Conservation (phyloP, 2,329 filamentous ascomycete genomes). For the Aspergillus uvarum region DNA sequence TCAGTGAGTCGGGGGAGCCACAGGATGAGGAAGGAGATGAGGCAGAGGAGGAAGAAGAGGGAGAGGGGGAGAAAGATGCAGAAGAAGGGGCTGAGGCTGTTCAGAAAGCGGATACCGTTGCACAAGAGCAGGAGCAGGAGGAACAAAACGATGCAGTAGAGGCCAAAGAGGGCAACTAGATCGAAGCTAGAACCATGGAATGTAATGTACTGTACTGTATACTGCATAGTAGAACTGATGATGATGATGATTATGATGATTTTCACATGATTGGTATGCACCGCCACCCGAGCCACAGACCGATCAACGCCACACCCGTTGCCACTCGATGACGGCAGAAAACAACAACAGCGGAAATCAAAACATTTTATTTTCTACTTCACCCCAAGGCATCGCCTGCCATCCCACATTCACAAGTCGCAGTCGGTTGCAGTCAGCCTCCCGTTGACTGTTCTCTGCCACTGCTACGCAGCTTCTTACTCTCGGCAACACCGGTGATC, state of each 20-base stretch:
- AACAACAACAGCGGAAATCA: conserved; percentile 19
- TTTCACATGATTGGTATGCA: conserved; percentile 2
- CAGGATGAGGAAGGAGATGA: conserved; percentile 29
- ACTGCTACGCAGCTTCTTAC: not conserved
- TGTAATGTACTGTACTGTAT: too few relatives aligned
- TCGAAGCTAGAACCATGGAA: not conserved
- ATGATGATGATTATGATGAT: not conserved
- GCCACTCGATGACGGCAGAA: conserved; percentile 28
- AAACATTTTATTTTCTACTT: conserved; percentile 15
- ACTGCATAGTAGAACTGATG: too few relatives aligned
- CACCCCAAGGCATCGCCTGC: not conserved
- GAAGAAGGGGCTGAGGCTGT: not conserved
- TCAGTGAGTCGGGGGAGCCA: conserved; percentile 14
- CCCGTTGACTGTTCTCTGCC: not conserved
- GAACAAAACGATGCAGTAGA: not conserved
- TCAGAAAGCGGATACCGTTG: not conserved
- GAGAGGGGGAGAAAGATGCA: conserved; percentile 4
- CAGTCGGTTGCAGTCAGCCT: not conserved
- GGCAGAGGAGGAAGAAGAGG: conserved; percentile 11
- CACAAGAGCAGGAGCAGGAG: not conserved
- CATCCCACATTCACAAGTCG: not conserved
- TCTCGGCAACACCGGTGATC: not conserved
- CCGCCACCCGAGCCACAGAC: conserved; percentile 16
- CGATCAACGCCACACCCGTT: conserved; percentile 9
- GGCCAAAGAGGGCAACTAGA: not conserved